Base-by-base conservation (phyloP, 2,329 filamentous ascomycete genomes). In the Ophiosphaerella korrae region DNA sequence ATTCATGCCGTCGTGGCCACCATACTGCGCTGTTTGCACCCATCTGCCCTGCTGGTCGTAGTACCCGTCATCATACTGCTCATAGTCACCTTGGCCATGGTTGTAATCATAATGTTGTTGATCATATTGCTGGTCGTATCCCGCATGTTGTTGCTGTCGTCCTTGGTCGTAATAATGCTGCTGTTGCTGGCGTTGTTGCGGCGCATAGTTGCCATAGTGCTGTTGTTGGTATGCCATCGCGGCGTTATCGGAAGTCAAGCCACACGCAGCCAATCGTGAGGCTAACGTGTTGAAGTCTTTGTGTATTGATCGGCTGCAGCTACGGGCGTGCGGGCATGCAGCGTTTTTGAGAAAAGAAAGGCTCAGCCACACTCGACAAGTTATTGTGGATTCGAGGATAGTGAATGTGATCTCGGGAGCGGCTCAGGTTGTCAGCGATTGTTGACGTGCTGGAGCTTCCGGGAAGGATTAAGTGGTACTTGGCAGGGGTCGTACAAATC, bases 181-280 rank as follows among this genome's bases (percentile, higher is more conserved):
- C 18, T 73, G 69, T 32, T 70, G 69, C 40, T 68, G 66, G 44
- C 63, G 64, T 46, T 64, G 72, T 49, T 66, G 62, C 49, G 70
- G 71, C 42, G 68, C 59, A 52, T 73, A 72, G 26, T 64, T 57
- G 48, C 66, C 62, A 56, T 72, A 62, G 44, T 70, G 69, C 55
- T 75, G 71, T 55, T 75, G 71, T 55, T 74, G 72, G 60, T 76
- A 74, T 21, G 74, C 74, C 74, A 76, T 76, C 50, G 51, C 53
- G 60, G 57, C 52, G 43, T 52, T 57, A 54, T 56, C 52, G 56
- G 53, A 34, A 43, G 33, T 24, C 29, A 48, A 55, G 57, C 50
- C 49, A 53, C 57, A 52, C 52, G 57, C 55, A 52, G 53, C 51
- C 52, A 42, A 53, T 23, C 43, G 44, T 48, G 53, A 58, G 54